Percentiles rank a stretch among this genome's conserved stretches.
These are phyloP conservation scores for Cicer cuneatum DNA, from an alignment of 306 rosid genomes.

Conservation along the genomic window DNA sequence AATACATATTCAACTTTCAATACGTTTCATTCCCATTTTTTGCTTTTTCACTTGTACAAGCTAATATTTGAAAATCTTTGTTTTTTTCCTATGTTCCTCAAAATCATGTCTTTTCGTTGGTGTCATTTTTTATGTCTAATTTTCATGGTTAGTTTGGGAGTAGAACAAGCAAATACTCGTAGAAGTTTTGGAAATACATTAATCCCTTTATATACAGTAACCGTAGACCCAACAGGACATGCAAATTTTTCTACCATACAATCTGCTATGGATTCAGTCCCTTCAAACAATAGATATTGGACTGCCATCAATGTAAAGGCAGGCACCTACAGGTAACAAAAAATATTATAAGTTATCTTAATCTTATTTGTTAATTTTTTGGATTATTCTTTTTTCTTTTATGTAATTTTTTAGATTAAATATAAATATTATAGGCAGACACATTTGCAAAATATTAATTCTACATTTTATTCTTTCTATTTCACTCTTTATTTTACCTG, in stretches of 20 bases:
- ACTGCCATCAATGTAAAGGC: conserved; percentile 53
- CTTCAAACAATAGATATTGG: conserved; percentile 65
- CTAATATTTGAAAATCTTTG: neutral
- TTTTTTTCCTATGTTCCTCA: neutral
- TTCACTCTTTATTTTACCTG: too few species aligned
- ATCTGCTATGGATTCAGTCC: conserved; percentile 72
- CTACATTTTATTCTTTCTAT: too few species aligned
- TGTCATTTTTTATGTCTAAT: neutral
- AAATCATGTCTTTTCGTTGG: neutral
- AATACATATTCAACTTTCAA: neutral
- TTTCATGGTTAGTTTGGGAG: neutral
- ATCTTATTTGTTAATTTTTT: neutral
- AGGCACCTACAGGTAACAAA: conserved; percentile 70
- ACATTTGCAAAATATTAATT: too few species aligned
- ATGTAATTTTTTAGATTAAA: too few species aligned
- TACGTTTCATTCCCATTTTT: neutral
- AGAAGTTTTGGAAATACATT: neutral
- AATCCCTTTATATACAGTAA: neutral
- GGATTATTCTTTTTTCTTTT: too few species aligned
- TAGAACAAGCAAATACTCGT: conserved; percentile 7
- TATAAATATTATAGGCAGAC: too few species aligned
- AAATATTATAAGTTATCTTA: neutral
- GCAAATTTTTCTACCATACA: conserved; percentile 69
- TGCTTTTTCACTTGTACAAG: neutral
- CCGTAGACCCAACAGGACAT: conserved; percentile 54